Evolutionary conservation across 305 asterid genomes (phyloP).

Genomic region (Fraxinus paxiana): DNA sequence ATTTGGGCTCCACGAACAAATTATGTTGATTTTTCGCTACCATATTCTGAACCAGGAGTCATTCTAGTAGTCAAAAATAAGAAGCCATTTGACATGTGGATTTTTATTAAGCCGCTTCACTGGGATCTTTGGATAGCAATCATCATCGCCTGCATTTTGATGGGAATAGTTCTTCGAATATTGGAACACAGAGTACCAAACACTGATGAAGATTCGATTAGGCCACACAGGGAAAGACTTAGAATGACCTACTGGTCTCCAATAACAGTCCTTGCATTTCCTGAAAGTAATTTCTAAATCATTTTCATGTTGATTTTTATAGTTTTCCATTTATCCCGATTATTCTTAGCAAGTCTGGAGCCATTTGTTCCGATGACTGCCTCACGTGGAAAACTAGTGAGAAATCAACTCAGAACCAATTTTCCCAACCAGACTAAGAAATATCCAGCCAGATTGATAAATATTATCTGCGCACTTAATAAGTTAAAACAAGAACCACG

Average conservation of each 20-base stretch:
- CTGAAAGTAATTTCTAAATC: conserved; percentile 44
- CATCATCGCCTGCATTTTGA: conserved; percentile 32
- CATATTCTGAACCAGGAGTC: conserved; percentile 57
- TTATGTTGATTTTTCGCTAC: conserved; percentile 47
- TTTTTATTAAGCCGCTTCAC: conserved; percentile 45
- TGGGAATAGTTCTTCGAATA: conserved; percentile 40
- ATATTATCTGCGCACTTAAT: background rate
- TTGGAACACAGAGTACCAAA: conserved; percentile 35
- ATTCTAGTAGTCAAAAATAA: conserved; percentile 43
- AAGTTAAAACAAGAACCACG: background rate
- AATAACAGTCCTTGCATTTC: conserved; percentile 54
- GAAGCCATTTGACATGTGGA: conserved; percentile 55
- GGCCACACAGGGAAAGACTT: conserved; percentile 17
- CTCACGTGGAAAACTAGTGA: background rate
- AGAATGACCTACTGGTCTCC: conserved; percentile 46
- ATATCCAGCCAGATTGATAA: background rate
- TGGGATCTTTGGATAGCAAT: conserved; percentile 71
- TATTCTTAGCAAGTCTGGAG: background rate
- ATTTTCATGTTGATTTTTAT: background rate
- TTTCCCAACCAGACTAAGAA: background rate
- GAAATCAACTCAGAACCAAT: background rate
- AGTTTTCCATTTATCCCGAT: background rate
- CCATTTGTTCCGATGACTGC: background rate
- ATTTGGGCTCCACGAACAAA: conserved; percentile 46
- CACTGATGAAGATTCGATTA: conserved; percentile 16